These are phyloP conservation scores for Penicillium sp. DNA, from an alignment of 2,329 filamentous ascomycete species.

Conservation along the genomic window DNA sequence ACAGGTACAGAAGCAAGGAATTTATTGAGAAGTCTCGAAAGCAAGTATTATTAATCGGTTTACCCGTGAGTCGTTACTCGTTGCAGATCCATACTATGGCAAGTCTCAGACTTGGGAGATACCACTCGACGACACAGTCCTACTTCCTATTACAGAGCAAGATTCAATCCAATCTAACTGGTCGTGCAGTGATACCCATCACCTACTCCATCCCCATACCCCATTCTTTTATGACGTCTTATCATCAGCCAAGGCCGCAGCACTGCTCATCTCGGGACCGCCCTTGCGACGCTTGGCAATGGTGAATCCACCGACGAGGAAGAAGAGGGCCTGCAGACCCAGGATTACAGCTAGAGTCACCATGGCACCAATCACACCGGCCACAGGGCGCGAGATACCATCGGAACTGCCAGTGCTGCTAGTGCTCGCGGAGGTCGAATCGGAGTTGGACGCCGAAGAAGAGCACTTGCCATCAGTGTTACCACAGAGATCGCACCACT, in stretches of 20 bases:
- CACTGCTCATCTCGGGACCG: conserved; percentile 10
- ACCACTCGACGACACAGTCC: background rate
- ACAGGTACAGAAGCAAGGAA: too few species aligned
- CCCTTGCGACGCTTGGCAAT: conserved; percentile 58
- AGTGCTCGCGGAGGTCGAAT: conserved; percentile 26
- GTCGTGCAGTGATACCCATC: background rate
- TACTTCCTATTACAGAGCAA: background rate
- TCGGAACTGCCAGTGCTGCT: conserved; percentile 30
- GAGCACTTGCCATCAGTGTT: conserved; percentile 72
- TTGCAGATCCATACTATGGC: background rate
- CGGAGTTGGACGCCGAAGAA: conserved; percentile 29
- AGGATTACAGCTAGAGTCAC: conserved; percentile 69
- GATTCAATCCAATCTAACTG: background rate
- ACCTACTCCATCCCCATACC: conserved; percentile 1
- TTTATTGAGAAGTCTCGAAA: background rate
- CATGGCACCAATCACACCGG: conserved; percentile 78
- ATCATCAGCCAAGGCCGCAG: conserved; percentile 21
- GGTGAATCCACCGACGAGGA: conserved; percentile 62
- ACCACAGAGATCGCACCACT: conserved; percentile 78
- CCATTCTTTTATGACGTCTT: conserved; percentile 20
- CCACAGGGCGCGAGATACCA: conserved; percentile 70
- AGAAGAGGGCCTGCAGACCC: conserved; percentile 57
- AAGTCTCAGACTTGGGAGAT: conserved; percentile 12
- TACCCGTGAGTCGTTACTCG: conserved; percentile 11
- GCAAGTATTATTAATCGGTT: conserved; percentile 5